Conservation (phyloP, 345 rosid genomes). For the Hevea brasiliensis region DNA sequence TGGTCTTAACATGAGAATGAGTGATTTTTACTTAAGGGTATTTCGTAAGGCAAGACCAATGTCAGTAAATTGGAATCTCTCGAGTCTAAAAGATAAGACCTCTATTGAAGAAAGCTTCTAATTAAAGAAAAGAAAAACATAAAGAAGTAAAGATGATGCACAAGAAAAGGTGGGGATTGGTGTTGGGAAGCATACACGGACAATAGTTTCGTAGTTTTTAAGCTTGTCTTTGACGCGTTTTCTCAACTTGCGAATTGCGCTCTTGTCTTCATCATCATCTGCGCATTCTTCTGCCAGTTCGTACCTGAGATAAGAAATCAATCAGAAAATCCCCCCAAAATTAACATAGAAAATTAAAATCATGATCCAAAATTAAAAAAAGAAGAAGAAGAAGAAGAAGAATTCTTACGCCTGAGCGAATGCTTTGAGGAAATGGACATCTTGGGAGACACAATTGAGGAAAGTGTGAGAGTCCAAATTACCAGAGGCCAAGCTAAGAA, state of each 20-base stretch:
- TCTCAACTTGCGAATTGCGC: conserved; percentile 66
- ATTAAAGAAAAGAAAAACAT: background rate
- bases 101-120: background rate
- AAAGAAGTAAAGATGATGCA: background rate
- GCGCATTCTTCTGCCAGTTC: conserved; percentile 87
- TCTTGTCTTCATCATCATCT: conserved; percentile 86
- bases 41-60: background rate
- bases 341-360: background rate
- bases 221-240: conserved; percentile 63
- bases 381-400: background rate
- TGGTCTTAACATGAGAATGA: too few species aligned
- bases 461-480: conserved; percentile 64
- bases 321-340: background rate
- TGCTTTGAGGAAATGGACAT: conserved; percentile 77
- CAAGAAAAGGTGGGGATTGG: background rate
- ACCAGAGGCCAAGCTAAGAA: conserved; percentile 74
- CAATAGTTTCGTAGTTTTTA: conserved; percentile 69
- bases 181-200: conserved; percentile 11
- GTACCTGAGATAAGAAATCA: conserved; percentile 41
- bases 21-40: too few species aligned
- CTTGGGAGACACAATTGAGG: conserved; percentile 73
- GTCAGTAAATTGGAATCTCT: background rate
- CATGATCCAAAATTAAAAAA: background rate
- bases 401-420: conserved; percentile 80
- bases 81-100: background rate